Base-by-base conservation (phyloP, 805 yeast genomes). In the Yarrowia porcina region DNA sequence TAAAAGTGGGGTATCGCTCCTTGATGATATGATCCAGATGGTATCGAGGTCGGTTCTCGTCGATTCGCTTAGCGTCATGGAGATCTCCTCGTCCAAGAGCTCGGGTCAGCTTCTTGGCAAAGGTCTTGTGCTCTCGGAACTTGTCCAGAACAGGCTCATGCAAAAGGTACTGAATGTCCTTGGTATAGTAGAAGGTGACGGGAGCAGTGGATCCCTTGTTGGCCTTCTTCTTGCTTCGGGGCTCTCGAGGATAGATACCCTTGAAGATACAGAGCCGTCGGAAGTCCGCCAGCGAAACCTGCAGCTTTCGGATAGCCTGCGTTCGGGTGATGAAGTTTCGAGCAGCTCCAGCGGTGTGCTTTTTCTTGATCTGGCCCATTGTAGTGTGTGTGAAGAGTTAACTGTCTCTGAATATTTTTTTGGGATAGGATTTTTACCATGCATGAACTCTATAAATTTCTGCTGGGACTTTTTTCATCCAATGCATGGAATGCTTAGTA, bases 161-260 rank as follows among this genome's bases (percentile, higher is more conserved):
- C 79, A 90, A 78, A 69, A 94, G 79, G 75, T 93, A 94, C 76
- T 92, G 97, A 67, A 94, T 94, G 75, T 94, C 99, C 76, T 91
- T 94, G 67, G 87, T 75, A 74, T 91, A 93, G 77, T 94, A 94
- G 74, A 94, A 96, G 3, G 99, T 94, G 23, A 88, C 88, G 50
- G 96, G 96, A 25, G 96, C 96, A 8, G 97, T 90, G n/a, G 97
- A 89, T 21, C 99, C 98, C 76, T 90, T 94, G 76, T 91, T 93
- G 65, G 97, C 97, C 81, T 90, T 92, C 84, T 88, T 90, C 79
- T 92, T 94, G 76, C 90, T 90, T 70, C 92, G 81, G 50, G 98
- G 98, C 73, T 91, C 97, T 74, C 99, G 84, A 62, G 99, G 99
- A 73, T 90, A 94, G 67, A 94, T 92, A 60, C 99, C 99, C 76